Conservation (phyloP, 768 basidiomycete species). For the Pleurotus giganteus region DNA sequence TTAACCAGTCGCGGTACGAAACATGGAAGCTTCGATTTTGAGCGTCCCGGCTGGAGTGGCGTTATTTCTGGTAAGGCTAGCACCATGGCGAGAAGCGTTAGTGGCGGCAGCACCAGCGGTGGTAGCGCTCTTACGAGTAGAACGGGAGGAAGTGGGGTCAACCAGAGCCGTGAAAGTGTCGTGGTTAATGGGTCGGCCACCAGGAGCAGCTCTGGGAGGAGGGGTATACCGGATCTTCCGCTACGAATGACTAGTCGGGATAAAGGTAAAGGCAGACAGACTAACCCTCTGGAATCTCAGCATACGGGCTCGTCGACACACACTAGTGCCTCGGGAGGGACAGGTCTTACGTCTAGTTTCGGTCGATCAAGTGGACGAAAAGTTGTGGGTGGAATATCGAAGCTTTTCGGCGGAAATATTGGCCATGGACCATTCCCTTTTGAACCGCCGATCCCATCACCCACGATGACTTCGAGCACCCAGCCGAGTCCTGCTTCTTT, state of each 20-base stretch:
- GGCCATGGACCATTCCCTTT: slow-evolving; percentile 67
- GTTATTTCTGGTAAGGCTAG: slow-evolving; percentile 46
- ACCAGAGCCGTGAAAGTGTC: slow-evolving; percentile 7
- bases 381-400: slow-evolving; percentile 29
- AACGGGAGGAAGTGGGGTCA: slow-evolving; percentile 9
- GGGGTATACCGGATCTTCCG: background rate
- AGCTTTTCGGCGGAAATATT: slow-evolving; percentile 31
- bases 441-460: slow-evolving; percentile 62
- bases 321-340: slow-evolving; percentile 18
- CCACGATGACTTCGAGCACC: slow-evolving; percentile 30
- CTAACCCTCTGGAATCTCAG: slow-evolving; percentile 6
- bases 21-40: slow-evolving; percentile 77
- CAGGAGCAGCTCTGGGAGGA: background rate
- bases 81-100: slow-evolving; percentile 29
- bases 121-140: slow-evolving; percentile 15
- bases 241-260: background rate
- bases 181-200: slow-evolving; percentile 12
- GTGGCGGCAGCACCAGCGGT: slow-evolving; percentile 29
- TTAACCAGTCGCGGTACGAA: slow-evolving; percentile 42
- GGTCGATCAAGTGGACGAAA: slow-evolving; percentile 50
- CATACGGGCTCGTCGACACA: slow-evolving; percentile 6
- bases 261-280: background rate
- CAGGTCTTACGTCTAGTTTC: slow-evolving; percentile 52
- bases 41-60: slow-evolving; percentile 54
- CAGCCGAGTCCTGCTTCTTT: slow-evolving; percentile 2